Evolutionary conservation across 2,329 filamentous ascomycete species (phyloP), one percentile per base, ranked within the genome.

Genomic region (Colletotrichum sp.): DNA sequence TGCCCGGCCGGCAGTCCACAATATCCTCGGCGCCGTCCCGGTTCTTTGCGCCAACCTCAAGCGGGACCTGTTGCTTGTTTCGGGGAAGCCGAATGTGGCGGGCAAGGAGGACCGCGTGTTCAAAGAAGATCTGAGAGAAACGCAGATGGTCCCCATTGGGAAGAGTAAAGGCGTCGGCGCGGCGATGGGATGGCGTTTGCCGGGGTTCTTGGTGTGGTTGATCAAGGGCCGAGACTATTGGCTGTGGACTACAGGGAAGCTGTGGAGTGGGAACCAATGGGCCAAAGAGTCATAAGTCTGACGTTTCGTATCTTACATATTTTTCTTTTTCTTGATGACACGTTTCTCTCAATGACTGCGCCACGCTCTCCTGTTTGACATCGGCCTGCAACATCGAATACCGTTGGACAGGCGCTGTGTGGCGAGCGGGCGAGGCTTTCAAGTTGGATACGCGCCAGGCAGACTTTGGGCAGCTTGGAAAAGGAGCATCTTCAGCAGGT

Each of bases 221-320:
- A 84, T 89, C 67, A 90, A 90, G 78, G 87, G 88, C 2, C 80
- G 87, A 21, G 87, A 90, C 76, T 89, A 89, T 76, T 91, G 87
- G 87, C 71, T 90, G 32, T 88, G 87, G 86, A 89, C 86, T 12
- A 87, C 86, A 2, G 85, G 81, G 1, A 78, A 78, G 6, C 71
- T 90, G 16, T 91, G 89, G 89, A 89, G 81, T 80, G 89, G 88
- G 87, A 87, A 71, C 86, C 86, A 89, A 65, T 91, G 88, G 87
- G 82, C 80, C 10, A 89, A 89, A 78, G 13, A 34, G 12, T 34
- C 12, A 34, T 34, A n/a, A n/a, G n/a, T n/a, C n/a, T n/a, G n/a
- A n/a, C n/a, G n/a, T n/a, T n/a, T n/a, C n/a, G n/a, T n/a, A n/a
- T n/a, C n/a, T n/a, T n/a, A n/a, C n/a, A n/a, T n/a, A n/a, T n/a